These are phyloP conservation scores for Salix purpurea DNA, from an alignment of 345 rosid genomes.

Conservation along the genomic window DNA sequence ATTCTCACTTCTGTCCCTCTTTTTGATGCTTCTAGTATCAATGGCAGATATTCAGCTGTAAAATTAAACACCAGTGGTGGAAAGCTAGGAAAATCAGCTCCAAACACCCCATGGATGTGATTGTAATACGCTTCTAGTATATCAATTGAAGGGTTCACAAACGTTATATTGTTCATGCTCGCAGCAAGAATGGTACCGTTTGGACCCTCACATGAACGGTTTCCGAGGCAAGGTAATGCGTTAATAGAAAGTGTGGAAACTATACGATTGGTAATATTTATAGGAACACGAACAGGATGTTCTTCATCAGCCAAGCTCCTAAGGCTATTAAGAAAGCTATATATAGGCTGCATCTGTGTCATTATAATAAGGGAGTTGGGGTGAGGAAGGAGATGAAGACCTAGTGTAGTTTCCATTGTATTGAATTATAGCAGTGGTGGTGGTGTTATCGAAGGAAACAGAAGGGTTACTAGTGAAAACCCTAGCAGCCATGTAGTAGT, in stretches of 20 bases:
- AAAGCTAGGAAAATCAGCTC: not conserved
- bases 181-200: not conserved
- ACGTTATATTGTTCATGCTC: constrained; percentile 20
- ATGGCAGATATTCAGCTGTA: not conserved
- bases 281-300: constrained; percentile 7
- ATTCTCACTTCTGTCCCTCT: constrained; percentile 30
- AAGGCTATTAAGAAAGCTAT: not conserved
- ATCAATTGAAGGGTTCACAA: constrained; percentile 2
- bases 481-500: constrained; percentile 12
- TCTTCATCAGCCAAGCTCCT: constrained; percentile 9
- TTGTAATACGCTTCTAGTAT: constrained; percentile 14
- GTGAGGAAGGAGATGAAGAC: not conserved
- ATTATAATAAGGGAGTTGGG: constrained; percentile 6
- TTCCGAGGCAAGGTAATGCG: not conserved
- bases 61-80: constrained; percentile 14
- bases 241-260: not conserved
- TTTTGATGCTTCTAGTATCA: not conserved
- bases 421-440: constrained; percentile 30
- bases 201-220: constrained; percentile 11
- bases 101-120: constrained; percentile 3
- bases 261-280: not conserved
- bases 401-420: constrained; percentile 29
- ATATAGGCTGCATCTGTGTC: constrained; percentile 6
- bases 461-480: not conserved
- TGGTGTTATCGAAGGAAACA: constrained; percentile 12